phyloP scores from a whole-genome alignment of 345 rosid species.

The Rhodamnia rubescens region DNA sequence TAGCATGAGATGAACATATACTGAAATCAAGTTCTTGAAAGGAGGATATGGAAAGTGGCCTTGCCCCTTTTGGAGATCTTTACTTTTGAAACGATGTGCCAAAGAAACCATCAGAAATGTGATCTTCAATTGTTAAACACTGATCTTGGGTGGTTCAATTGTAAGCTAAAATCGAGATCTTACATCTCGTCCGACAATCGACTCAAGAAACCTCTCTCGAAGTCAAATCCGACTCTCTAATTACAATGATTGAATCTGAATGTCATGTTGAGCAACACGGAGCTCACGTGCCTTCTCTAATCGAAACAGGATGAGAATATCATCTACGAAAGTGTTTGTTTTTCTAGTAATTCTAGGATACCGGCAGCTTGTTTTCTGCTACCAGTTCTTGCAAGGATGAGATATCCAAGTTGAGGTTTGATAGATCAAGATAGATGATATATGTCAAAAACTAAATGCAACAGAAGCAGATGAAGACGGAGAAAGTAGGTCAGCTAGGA shows the following conservation, averaged over 20 bases:
- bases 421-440: neutral
- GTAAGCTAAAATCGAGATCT: neutral
- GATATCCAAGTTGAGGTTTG: neutral
- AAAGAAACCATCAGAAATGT: neutral
- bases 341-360: neutral
- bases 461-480: neutral
- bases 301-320: neutral
- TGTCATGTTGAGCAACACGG: neutral
- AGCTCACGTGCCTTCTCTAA: neutral
- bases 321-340: neutral
- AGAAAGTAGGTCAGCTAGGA: neutral
- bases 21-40: neutral
- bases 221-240: neutral
- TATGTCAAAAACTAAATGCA: constrained; percentile 16
- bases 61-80: neutral
- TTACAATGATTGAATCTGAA: neutral
- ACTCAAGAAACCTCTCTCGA: neutral
- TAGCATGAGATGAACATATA: neutral
- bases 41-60: neutral
- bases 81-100: neutral
- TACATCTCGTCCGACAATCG: neutral
- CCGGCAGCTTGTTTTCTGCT: neutral
- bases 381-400: neutral
- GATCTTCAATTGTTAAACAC: neutral
- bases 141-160: neutral